phyloP scores from a whole-genome alignment of 805 yeast species.

The Candida pseudofarinosa region DNA sequence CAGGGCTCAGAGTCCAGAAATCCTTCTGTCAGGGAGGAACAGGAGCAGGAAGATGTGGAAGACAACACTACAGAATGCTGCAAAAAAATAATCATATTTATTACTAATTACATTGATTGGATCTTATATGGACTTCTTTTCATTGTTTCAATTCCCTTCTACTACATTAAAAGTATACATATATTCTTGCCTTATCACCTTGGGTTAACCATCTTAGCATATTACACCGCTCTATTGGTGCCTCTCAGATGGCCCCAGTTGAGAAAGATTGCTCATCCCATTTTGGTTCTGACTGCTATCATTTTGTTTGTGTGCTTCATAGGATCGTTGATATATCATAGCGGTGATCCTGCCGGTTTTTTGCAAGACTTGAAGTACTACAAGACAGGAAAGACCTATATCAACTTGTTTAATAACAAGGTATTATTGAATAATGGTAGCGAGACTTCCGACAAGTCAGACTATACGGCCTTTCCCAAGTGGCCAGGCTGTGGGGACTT shows the following conservation, averaged over 20 bases:
- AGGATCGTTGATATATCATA: slow-evolving; percentile 48
- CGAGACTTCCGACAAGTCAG: slow-evolving; percentile 8
- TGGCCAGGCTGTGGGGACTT: slow-evolving; percentile 86
- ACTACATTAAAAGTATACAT: slow-evolving; percentile 45
- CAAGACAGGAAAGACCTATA: slow-evolving; percentile 66
- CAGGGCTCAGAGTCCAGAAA: slow-evolving; percentile 1
- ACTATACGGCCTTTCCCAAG: slow-evolving; percentile 30
- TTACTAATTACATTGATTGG: slow-evolving; percentile 53
- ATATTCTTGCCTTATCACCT: slow-evolving; percentile 61
- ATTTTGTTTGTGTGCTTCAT: slow-evolving; percentile 62
- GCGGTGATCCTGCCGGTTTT: slow-evolving; percentile 43
- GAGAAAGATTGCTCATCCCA: slow-evolving; percentile 64
- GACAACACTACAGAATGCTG: slow-evolving; percentile 1
- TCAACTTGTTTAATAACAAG: slow-evolving; percentile 48
- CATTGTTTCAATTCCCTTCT: slow-evolving; percentile 56
- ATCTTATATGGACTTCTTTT: slow-evolving; percentile 44
- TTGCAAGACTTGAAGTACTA: slow-evolving; percentile 49
- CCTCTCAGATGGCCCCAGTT: slow-evolving; percentile 42
- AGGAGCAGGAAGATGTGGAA: not conserved
- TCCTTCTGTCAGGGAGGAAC: not conserved
- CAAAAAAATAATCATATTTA: slow-evolving; percentile 28
- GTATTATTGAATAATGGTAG: slow-evolving; percentile 26
- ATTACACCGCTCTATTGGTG: slow-evolving; percentile 45
- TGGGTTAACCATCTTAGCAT: slow-evolving; percentile 54
- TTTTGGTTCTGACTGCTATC: slow-evolving; percentile 59